These are phyloP conservation scores for Talaromyces nanjingensis DNA, from an alignment of 495 filamentous ascomycete species.

Conservation along the genomic window DNA sequence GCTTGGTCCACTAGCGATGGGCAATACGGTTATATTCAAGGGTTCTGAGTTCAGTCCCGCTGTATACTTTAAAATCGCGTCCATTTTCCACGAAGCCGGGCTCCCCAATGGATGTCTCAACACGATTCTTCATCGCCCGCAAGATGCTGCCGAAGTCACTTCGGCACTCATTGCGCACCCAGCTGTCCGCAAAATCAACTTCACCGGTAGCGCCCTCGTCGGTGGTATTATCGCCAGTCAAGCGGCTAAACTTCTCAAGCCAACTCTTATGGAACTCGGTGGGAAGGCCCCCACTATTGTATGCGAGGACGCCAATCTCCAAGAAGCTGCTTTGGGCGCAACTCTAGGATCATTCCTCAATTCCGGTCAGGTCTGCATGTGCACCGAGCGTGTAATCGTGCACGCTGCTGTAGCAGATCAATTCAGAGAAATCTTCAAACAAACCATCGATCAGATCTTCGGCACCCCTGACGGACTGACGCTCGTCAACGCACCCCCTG, in stretches of 20 bases:
- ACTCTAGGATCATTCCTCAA: conserved; percentile 49
- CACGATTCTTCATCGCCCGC: conserved; percentile 43
- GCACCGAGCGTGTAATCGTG: conserved; percentile 80
- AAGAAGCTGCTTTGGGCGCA: conserved; percentile 46
- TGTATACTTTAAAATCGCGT: conserved; percentile 64
- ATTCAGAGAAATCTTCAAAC: conserved; percentile 55
- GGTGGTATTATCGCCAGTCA: conserved; percentile 49
- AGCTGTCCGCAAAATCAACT: conserved; percentile 54
- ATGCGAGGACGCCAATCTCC: conserved; percentile 51
- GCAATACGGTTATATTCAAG: conserved; percentile 73
- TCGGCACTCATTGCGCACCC: conserved; percentile 50
- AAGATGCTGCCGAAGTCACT: conserved; percentile 49
- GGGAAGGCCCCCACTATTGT: conserved; percentile 56
- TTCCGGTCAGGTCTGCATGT: conserved; percentile 86
- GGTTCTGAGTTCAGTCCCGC: conserved; percentile 71
- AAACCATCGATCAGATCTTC: conserved; percentile 38
- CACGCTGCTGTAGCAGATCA: conserved; percentile 58
- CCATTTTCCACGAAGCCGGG: conserved; percentile 67
- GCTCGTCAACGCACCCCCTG: conserved; percentile 47
- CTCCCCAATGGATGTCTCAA: conserved; percentile 53
- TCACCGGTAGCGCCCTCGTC: conserved; percentile 51
- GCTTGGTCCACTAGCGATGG: conserved; percentile 70
- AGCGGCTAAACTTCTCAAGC: conserved; percentile 51
- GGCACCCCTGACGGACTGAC: conserved; percentile 45
- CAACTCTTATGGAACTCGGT: conserved; percentile 55